phyloP scores from a whole-genome alignment of 2,329 filamentous ascomycete species.

The Fusarium chuoi region DNA sequence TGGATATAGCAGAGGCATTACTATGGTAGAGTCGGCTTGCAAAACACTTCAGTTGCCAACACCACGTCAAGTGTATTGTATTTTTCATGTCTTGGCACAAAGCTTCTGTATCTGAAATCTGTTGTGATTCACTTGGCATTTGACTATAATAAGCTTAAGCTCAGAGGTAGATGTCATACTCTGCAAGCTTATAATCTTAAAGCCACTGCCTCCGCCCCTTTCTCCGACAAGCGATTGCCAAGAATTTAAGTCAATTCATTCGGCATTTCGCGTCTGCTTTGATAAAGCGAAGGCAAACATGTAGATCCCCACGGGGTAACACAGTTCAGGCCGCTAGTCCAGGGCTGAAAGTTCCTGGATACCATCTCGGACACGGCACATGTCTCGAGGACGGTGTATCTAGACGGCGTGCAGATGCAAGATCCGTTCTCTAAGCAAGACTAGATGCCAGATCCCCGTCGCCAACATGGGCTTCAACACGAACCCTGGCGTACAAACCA shows the following conservation, averaged over 20 bases:
- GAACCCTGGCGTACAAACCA: background rate
- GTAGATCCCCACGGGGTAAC: conserved; percentile 7
- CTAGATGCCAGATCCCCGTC: background rate
- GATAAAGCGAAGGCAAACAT: conserved; percentile 22
- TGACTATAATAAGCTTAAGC: background rate
- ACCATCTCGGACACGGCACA: conserved; percentile 11
- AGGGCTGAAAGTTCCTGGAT: conserved; percentile 27
- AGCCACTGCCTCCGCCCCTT: background rate
- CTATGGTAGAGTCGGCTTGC: conserved; percentile 13
- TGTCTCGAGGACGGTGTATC: conserved; percentile 1
- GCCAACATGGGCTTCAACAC: background rate
- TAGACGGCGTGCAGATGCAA: background rate
- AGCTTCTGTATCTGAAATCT: background rate
- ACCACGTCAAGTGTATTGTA: background rate
- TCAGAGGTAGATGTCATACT: background rate
- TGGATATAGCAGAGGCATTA: conserved; percentile 22
- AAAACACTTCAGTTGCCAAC: conserved; percentile 9
- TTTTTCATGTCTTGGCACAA: background rate
- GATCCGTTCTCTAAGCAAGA: background rate
- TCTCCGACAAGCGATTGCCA: background rate
- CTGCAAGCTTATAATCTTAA: background rate
- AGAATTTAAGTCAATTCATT: background rate
- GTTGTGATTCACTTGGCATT: background rate
- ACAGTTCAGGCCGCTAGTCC: conserved; percentile 1
- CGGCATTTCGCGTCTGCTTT: conserved; percentile 22